phyloP scores from a whole-genome alignment of 768 basidiomycete genomes.

The Russula vinacea region DNA sequence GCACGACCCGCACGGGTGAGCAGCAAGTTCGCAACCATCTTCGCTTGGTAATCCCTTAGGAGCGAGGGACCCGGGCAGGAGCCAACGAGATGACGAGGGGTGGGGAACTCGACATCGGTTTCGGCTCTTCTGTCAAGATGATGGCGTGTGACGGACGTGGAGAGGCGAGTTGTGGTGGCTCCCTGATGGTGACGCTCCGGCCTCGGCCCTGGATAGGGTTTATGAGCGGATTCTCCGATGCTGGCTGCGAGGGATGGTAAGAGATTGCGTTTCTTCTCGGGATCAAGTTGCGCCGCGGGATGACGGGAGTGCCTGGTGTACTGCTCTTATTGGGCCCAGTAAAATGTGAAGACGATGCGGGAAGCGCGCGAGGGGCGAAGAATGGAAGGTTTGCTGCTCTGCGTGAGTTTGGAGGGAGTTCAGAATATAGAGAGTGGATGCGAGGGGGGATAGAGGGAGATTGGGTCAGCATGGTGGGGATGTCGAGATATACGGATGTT shows the following conservation, averaged over 20 bases:
- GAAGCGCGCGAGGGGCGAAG: conserved; percentile 21
- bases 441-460: conserved; percentile 19
- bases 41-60: conserved; percentile 28
- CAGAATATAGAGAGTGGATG: conserved; percentile 29
- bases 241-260: conserved; percentile 16
- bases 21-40: conserved; percentile 28
- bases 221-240: conserved; percentile 9
- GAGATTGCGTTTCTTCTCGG: conserved; percentile 28
- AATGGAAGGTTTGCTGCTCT: conserved; percentile 30
- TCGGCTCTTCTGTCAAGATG: conserved; percentile 17
- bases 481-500: conserved; percentile 10
- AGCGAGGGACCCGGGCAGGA: conserved; percentile 18
- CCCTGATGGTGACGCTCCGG: background rate
- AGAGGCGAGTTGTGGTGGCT: background rate
- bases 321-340: conserved; percentile 5
- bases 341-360: background rate
- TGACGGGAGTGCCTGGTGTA: conserved; percentile 1
- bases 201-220: background rate
- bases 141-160: conserved; percentile 19
- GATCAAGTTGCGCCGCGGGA: conserved; percentile 13
- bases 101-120: background rate
- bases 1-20: conserved; percentile 25
- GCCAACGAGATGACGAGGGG: conserved; percentile 24
- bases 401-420: conserved; percentile 30
- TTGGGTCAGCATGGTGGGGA: conserved; percentile 28